Conservation (phyloP, 768 basidiomycete genomes). For the Agrocybe praecox region DNA sequence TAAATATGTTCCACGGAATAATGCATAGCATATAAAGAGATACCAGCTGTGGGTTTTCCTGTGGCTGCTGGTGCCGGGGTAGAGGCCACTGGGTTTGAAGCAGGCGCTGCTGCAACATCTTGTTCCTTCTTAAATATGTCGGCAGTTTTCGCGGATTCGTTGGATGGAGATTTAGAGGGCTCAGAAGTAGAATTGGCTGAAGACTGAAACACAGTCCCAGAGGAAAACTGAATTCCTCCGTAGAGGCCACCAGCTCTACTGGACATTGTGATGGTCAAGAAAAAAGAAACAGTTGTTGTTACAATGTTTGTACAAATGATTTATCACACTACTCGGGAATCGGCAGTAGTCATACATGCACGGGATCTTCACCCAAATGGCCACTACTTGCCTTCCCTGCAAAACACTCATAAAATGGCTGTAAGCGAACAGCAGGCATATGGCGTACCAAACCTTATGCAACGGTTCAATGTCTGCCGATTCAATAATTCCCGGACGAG, state of each 20-base stretch:
- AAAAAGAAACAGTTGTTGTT: constrained; percentile 2
- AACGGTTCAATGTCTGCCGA: background rate
- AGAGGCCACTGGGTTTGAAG: constrained; percentile 22
- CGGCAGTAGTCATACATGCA: background rate
- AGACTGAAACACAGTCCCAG: constrained; percentile 55
- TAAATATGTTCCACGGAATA: constrained; percentile 54
- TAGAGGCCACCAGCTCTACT: constrained; percentile 84
- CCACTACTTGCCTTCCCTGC: too few species aligned
- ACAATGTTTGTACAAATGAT: constrained; percentile 2
- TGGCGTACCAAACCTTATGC: background rate
- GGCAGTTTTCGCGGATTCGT: constrained; percentile 17
- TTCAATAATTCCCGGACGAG: background rate
- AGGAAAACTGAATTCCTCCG: constrained; percentile 85
- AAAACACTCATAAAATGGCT: too few species aligned
- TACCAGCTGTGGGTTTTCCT: constrained; percentile 60
- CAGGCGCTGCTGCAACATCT: constrained; percentile 15
- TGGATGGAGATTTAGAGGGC: constrained; percentile 15
- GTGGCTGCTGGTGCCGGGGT: constrained; percentile 22
- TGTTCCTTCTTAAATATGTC: constrained; percentile 13
- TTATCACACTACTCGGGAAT: too few species aligned
- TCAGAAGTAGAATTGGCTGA: constrained; percentile 21
- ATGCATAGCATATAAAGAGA: constrained; percentile 52
- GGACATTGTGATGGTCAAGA: constrained; percentile 52
- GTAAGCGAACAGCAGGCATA: too few species aligned
- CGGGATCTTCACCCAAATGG: too few species aligned